A percentile compares a stretch with the other conserved stretches of the same genome.
Evolutionary conservation across 2,329 filamentous ascomycete species (phyloP).

Genomic region (Trichoderma sp.): DNA sequence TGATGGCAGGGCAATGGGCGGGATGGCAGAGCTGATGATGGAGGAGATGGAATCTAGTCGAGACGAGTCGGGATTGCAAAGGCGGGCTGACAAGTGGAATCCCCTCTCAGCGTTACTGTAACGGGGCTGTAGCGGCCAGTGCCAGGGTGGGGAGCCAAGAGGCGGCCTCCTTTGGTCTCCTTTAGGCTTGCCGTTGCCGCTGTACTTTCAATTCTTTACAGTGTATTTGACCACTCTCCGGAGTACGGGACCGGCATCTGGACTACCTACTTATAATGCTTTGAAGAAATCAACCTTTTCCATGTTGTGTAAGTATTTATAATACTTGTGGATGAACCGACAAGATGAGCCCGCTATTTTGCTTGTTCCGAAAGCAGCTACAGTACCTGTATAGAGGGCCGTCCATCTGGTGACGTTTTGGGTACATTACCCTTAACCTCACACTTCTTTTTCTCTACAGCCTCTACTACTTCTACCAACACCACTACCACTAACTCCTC

Average conservation of each 20-base stretch:
- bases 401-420: not conserved
- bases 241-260: not conserved
- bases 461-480: not conserved
- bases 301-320: not conserved
- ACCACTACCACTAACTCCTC: too few species aligned
- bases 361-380: not conserved
- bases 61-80: conserved; percentile 9
- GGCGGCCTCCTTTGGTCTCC: conserved; percentile 15
- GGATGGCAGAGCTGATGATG: conserved; percentile 4
- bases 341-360: not conserved
- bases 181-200: not conserved
- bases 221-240: not conserved
- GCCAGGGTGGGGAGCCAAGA: not conserved
- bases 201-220: not conserved
- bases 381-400: not conserved
- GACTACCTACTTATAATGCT: not conserved
- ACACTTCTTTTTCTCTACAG: not conserved
- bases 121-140: conserved; percentile 4
- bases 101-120: conserved; percentile 7
- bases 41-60: conserved; percentile 10
- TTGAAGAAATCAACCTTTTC: not conserved
- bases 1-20: not conserved
- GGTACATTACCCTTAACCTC: not conserved
- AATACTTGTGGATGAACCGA: not conserved
- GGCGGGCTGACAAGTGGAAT: conserved; percentile 20